A percentile compares a stretch with the other conserved stretches of the same genome.
These are phyloP conservation scores for Pseudozyma sp. DNA, from an alignment of 1,284 basidiomycete genomes.

Conservation along the genomic window DNA sequence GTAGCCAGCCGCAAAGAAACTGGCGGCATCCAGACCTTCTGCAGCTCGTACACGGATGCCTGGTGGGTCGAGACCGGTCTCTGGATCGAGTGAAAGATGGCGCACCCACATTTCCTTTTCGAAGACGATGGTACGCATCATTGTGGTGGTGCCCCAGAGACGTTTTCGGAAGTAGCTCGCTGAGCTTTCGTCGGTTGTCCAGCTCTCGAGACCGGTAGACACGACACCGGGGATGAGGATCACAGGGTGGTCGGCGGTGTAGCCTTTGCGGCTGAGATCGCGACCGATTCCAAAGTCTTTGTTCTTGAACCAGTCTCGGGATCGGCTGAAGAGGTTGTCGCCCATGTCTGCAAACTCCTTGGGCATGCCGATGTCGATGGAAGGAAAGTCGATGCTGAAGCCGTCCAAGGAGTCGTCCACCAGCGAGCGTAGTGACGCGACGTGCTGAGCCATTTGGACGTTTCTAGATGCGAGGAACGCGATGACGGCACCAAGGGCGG, in stretches of 20 bases:
- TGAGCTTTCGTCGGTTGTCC: constrained; percentile 58
- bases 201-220: constrained; percentile 66
- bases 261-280: constrained; percentile 45
- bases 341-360: constrained; percentile 62
- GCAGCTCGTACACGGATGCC: constrained; percentile 91
- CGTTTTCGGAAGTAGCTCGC: constrained; percentile 63
- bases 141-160: constrained; percentile 72
- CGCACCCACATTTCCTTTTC: constrained; percentile 88
- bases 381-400: constrained; percentile 52
- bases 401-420: constrained; percentile 61
- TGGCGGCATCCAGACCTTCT: constrained; percentile 81
- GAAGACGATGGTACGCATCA: constrained; percentile 87
- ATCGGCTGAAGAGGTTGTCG: constrained; percentile 57
- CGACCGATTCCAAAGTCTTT: constrained; percentile 64
- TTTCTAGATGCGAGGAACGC: constrained; percentile 52
- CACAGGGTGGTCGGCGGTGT: constrained; percentile 63
- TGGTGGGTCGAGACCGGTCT: constrained; percentile 88
- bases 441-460: constrained; percentile 54
- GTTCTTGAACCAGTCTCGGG: constrained; percentile 63
- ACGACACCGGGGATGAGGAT: constrained; percentile 67
- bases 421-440: constrained; percentile 42
- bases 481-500: constrained; percentile 50
- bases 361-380: constrained; percentile 59
- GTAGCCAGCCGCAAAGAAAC: constrained; percentile 85
- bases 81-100: constrained; percentile 87